Evolutionary conservation across 225 moss, liverwort and hornwort species (phyloP), one percentile per base, ranked within the genome.

Genomic region (Climacium dendroides): DNA sequence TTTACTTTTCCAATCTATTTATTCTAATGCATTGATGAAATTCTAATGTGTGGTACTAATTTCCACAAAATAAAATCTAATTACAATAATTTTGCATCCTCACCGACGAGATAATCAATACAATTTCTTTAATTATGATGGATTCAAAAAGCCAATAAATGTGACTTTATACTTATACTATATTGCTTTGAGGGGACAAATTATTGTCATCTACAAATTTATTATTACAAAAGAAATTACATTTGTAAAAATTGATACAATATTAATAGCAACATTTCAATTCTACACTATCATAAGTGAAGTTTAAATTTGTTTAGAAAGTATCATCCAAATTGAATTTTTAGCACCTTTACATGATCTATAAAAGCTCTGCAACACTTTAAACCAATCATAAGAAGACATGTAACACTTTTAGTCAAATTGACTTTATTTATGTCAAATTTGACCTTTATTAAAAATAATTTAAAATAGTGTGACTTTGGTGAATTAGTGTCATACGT

Each of bases 311-410:
- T 13, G 6, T 13, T 69, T 69, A 39, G 14, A 3, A 39, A 13
- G 13, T 69, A 13, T 0, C 2, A 0, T 23, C 13, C 0, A 3
- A 39, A 69, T 39, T 69, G 5, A 69, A 69, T 14, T 69, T 69
- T 1, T 8, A 45, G 8, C 1, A 14, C 0, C 0, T 39, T 25
- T 39, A 3, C 0, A 24, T 1, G 39, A 14, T 14, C 4, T 24
- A 13, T 39, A 1, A 24, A 14, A 69, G 4, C 3, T 25, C 39
- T 4, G 23, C 0, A 0, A 13, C 7, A 23, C 7, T 6, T 67
- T 7, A 37, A 37, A 37, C 3, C 22, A 37, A 69, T 39, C 8
- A 39, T 4, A 69, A 69, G 24, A 24, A 24, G 22, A 13, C 7
- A 67, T 23, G 20, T n/a, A 0, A n/a, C 6, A 20, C 3, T 6